Conservation (phyloP, 225 moss, liverwort and hornwort species). For the Ulota crispa region DNA sequence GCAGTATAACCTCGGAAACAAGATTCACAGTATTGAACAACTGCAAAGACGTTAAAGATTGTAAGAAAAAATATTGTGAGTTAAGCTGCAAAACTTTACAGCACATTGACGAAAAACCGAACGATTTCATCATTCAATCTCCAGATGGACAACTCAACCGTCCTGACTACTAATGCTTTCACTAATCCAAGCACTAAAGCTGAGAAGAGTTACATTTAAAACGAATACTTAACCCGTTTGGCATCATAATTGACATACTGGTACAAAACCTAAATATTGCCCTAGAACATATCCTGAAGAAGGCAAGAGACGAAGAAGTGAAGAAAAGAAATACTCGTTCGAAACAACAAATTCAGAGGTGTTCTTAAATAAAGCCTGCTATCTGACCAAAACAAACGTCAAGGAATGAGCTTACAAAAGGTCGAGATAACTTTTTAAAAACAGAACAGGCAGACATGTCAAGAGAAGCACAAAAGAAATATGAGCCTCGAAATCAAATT, state of each 20-base stretch:
- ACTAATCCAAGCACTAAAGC: neutral
- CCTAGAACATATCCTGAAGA: slow-evolving; percentile 9
- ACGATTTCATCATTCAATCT: slow-evolving; percentile 11
- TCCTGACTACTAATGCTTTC: neutral
- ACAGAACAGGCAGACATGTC: neutral
- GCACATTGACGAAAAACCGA: neutral
- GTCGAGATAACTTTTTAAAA: neutral
- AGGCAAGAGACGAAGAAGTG: neutral
- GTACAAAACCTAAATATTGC: neutral
- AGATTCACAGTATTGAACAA: slow-evolving; percentile 93
- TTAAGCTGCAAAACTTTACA: slow-evolving; percentile 6
- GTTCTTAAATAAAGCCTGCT: neutral
- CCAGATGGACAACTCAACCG: slow-evolving; percentile 17
- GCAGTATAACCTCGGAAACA: slow-evolving; percentile 76
- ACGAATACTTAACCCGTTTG: slow-evolving; percentile 8
- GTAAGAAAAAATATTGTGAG: neutral
- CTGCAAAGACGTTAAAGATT: slow-evolving; percentile 46
- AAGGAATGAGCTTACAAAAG: neutral
- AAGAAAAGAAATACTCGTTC: neutral
- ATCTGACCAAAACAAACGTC: slow-evolving; percentile 12
- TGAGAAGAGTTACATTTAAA: slow-evolving; percentile 19
- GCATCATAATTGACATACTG: neutral
- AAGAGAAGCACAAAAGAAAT: slow-evolving; percentile 2
- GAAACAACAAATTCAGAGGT: slow-evolving; percentile 1
- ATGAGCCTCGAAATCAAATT: slow-evolving; percentile 8